Evolutionary conservation across 257 asterid genomes (phyloP).

Genomic region (Knoxia roxburghii): DNA sequence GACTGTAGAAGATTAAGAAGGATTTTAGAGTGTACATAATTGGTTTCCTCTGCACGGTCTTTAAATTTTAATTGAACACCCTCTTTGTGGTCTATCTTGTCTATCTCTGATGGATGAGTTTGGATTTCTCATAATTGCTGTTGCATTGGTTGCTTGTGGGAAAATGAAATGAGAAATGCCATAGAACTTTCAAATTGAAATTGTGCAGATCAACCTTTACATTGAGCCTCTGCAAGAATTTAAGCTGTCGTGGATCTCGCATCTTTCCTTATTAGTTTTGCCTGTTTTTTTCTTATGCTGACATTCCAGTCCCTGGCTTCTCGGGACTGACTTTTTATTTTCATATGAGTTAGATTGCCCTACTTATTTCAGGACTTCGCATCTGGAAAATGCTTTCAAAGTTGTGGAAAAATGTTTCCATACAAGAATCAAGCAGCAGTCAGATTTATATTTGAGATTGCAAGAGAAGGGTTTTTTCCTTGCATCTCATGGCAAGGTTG

Average conservation of each 20-base stretch:
- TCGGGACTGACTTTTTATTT: background rate
- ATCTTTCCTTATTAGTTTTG: no score
- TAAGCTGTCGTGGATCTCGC: background rate
- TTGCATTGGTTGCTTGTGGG: background rate
- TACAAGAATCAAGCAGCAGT: conserved; percentile 29
- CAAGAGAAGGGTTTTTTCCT: conserved; percentile 50
- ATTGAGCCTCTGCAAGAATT: background rate
- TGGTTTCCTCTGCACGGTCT: background rate
- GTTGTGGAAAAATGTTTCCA: conserved; percentile 32
- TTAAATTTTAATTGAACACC: background rate
- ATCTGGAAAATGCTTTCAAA: conserved; percentile 37
- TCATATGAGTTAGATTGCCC: conserved; percentile 3
- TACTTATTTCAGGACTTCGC: conserved; percentile 31
- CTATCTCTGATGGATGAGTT: background rate
- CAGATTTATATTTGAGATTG: conserved; percentile 34
- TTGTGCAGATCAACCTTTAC: background rate
- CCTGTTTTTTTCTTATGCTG: background rate
- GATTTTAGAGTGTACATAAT: background rate
- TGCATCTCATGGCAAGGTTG: conserved; percentile 63
- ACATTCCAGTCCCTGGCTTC: background rate
- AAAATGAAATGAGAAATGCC: background rate
- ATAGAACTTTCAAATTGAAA: background rate
- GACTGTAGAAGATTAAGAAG: background rate
- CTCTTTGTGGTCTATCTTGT: background rate
- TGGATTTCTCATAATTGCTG: background rate